Base-by-base conservation (phyloP, 2,329 filamentous ascomycete genomes). In the Scedosporium boydii region DNA sequence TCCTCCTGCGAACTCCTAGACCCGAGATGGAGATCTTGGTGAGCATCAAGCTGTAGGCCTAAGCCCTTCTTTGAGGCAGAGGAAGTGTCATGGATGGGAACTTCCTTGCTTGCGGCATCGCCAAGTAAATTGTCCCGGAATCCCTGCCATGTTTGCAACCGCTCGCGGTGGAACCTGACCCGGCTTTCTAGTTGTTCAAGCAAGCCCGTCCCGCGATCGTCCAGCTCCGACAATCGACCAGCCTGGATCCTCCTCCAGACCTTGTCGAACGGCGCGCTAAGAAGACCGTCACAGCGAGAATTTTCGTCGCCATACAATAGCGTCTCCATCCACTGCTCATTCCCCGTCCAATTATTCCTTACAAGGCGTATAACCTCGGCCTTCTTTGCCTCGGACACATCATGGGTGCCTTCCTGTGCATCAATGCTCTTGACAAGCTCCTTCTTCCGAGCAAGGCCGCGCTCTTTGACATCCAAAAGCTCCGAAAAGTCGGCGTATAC, bases 281-380 rank as follows among this genome's bases (percentile, higher is more conserved):
- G 71, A n/a, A 95, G 76, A 0, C 79, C 81, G 64, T 89, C 88
- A 38, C 78, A 82, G 27, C 77, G 77, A 2, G 78, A 74, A 6
- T 77, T 77, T 21, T 78, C 77, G 56, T 90, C 87, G 1, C 90
- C 90, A 59, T 87, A 80, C 0, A 95, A 71, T 21, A 96, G 75
- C 2, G 84, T 79, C 58, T 90, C 82, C 68, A 90, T 81, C 87
- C 91, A 93, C 62, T 84, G 82, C 64, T 87, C 83, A 68, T 87
- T 85, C 1, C 91, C 92, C 14, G 89, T 80, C 92, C 92, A 96
- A 67, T 91, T 90, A 64, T 87, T 86, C 42, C 82, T 80, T 34
- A 92, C 76, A 2, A 82, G 79, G 51, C 82, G 83, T 67, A 87
- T 81, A 63, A 91, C 75, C 46, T 83, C 76, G 0, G 72, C 67